Evolutionary conservation across 2,329 filamentous ascomycete species (phyloP).

Genomic region (Laburnicola sp.): DNA sequence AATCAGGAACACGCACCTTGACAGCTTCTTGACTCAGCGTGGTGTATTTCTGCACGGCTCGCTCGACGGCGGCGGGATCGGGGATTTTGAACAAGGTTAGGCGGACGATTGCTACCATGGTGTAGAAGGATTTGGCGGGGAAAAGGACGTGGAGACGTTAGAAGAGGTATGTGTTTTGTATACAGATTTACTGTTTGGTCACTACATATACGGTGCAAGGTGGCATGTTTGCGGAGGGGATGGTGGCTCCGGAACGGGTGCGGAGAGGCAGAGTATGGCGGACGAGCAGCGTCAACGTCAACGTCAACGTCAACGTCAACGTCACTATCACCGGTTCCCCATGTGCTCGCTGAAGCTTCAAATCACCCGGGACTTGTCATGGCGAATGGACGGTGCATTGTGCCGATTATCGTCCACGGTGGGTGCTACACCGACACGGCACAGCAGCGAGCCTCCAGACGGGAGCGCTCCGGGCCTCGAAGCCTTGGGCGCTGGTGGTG

Average conservation of each 20-base stretch:
- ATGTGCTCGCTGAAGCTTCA: slow-evolving; percentile 10
- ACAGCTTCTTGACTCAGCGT: slow-evolving; percentile 37
- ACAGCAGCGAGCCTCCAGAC: slow-evolving; percentile 2
- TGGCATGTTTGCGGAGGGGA: neutral
- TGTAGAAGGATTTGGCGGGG: slow-evolving; percentile 10
- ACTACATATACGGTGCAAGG: neutral
- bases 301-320: no score
- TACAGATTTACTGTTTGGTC: no score
- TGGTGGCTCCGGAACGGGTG: slow-evolving; percentile 16
- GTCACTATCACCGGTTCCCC: slow-evolving; percentile 24
- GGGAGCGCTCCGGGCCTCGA: slow-evolving; percentile 19
- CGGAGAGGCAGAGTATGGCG: slow-evolving; percentile 27
- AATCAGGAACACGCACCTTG: slow-evolving; percentile 35
- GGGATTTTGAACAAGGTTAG: slow-evolving; percentile 45
- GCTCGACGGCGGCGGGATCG: slow-evolving; percentile 32
- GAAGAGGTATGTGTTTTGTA: no score
- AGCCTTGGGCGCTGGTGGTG: slow-evolving; percentile 27
- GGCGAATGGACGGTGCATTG: neutral
- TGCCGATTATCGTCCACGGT: neutral
- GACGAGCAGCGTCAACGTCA: slow-evolving; percentile 5
- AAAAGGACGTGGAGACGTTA: slow-evolving; percentile 9
- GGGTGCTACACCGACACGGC: slow-evolving; percentile 8
- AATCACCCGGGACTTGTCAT: no score
- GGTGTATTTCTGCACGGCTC: slow-evolving; percentile 38
- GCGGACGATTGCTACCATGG: slow-evolving; percentile 40